phyloP scores from a whole-genome alignment of 2,329 filamentous ascomycete species.

The Shiraia bambusicola region DNA sequence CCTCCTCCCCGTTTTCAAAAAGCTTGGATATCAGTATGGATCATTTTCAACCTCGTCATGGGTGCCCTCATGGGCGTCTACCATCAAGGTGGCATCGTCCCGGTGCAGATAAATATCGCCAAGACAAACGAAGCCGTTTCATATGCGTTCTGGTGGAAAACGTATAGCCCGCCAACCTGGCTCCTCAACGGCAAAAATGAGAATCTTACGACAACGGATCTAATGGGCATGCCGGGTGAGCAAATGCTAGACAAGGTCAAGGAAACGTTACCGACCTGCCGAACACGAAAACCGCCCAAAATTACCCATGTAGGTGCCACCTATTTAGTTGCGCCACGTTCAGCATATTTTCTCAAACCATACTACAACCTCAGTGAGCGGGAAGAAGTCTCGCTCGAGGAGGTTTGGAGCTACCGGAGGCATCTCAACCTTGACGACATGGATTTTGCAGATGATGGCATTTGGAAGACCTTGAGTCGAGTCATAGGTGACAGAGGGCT shows the following conservation, averaged over 20 bases:
- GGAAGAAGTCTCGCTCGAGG: constrained; percentile 61
- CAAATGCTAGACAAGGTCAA: constrained; percentile 61
- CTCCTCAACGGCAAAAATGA: constrained; percentile 74
- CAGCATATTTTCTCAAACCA: constrained; percentile 68
- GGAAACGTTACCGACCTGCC: constrained; percentile 55
- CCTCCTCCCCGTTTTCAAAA: constrained; percentile 57
- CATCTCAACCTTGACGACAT: constrained; percentile 80
- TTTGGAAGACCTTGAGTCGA: constrained; percentile 68
- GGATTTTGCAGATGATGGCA: constrained; percentile 74
- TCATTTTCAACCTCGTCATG: constrained; percentile 67
- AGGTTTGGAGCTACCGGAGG: constrained; percentile 67
- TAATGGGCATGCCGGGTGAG: constrained; percentile 70
- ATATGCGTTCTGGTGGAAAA: constrained; percentile 81
- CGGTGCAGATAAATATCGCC: constrained; percentile 73
- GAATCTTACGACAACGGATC: constrained; percentile 67
- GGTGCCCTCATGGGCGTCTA: constrained; percentile 77
- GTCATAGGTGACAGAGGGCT: constrained; percentile 58
- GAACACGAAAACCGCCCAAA: constrained; percentile 27
- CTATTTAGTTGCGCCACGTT: constrained; percentile 69
- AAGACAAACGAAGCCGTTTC: constrained; percentile 65
- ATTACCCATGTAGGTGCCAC: constrained; percentile 58
- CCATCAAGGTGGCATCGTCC: constrained; percentile 77
- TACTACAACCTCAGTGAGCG: constrained; percentile 36
- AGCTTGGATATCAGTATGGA: constrained; percentile 61
- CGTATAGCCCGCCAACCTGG: constrained; percentile 80